phyloP scores from a whole-genome alignment of 2,329 filamentous ascomycete species.

The Penicillium sp. region DNA sequence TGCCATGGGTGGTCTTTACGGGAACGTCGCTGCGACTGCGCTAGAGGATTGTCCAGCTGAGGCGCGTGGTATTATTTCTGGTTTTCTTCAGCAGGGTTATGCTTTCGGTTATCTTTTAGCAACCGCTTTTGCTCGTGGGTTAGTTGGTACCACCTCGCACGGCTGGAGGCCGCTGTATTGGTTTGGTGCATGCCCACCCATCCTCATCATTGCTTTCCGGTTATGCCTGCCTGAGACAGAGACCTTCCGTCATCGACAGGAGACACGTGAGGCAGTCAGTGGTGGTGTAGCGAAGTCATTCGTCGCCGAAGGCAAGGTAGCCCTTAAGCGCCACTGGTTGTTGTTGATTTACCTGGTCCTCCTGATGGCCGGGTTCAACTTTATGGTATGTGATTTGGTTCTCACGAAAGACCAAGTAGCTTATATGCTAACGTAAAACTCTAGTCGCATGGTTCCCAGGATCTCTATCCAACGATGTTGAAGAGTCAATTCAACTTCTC shows the following conservation, averaged over 20 bases:
- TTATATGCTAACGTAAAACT: constrained; percentile 7
- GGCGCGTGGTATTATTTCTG: constrained; percentile 60
- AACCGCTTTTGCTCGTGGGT: constrained; percentile 52
- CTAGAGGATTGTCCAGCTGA: constrained; percentile 61
- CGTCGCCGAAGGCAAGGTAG: constrained; percentile 73
- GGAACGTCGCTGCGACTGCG: constrained; percentile 62
- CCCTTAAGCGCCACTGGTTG: constrained; percentile 76
- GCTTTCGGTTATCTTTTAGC: constrained; percentile 65
- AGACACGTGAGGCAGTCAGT: constrained; percentile 56
- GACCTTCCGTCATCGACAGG: constrained; percentile 65
- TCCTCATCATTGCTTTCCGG: constrained; percentile 77
- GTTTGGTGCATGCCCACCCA: constrained; percentile 80
- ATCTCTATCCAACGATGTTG: constrained; percentile 62
- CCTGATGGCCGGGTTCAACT: constrained; percentile 89
- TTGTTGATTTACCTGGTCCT: constrained; percentile 78
- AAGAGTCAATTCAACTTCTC: constrained; percentile 59
- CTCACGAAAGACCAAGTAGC: neutral
- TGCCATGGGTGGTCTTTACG: constrained; percentile 64
- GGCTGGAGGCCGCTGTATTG: constrained; percentile 84
- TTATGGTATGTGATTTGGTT: constrained; percentile 57
- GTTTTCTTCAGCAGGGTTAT: constrained; percentile 64
- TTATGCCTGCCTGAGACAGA: constrained; percentile 76
- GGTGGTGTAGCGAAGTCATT: constrained; percentile 67
- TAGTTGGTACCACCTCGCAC: constrained; percentile 69
- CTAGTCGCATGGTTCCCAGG: constrained; percentile 68